Base-by-base conservation (phyloP, 768 basidiomycete species). In the Panaeolus papilionaceus region DNA sequence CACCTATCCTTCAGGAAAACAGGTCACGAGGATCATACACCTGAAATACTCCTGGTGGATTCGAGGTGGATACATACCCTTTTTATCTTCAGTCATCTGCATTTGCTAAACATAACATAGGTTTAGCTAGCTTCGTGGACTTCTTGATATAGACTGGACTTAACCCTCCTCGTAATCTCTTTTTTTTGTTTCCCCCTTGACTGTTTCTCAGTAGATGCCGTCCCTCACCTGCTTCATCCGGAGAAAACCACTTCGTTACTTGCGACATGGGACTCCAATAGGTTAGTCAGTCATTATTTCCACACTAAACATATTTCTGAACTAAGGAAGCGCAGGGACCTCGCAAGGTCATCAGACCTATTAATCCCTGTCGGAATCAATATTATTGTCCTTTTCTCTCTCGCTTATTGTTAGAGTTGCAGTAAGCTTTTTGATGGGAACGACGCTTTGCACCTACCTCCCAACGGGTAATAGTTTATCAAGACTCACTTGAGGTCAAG, bases 401-500 rank as follows among this genome's bases (percentile, higher is more conserved):
- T 49, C 47, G 47, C 47, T 49, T 49, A n/a, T 23, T n/a, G 23
- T 49, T 49, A 49, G 47, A 49, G 47, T 49, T 49, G 47, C 47
- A 49, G 23, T 20, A 49, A 49, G 23, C 47, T 49, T 49, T 44
- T 49, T 23, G 47, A 49, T 49, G 47, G 47, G 47, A 49, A 49
- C 11, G 9, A 12, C 14, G 47, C 47, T 49, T 18, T 49, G 2
- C 12, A 23, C n/a, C 20, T 23, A 23, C n/a, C 47, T 23, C 20
- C 47, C n/a, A 23, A 20, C 47, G 23, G 47, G 8, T 49, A 26
- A 20, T 26, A n/a, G 11, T 49, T 49, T 26, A 49, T 12, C 9
- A 49, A 49, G 23, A 20, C 7, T 4, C 23, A n/a, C 42, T 44
- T 44, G 5, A 2, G 16, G 18, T 6, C 16, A 6, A 6, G 2